A percentile compares a stretch with the other conserved stretches of the same genome.
These are phyloP conservation scores for Scheffersomyces insectosa DNA, from an alignment of 1,139 yeast species.

Conservation along the genomic window DNA sequence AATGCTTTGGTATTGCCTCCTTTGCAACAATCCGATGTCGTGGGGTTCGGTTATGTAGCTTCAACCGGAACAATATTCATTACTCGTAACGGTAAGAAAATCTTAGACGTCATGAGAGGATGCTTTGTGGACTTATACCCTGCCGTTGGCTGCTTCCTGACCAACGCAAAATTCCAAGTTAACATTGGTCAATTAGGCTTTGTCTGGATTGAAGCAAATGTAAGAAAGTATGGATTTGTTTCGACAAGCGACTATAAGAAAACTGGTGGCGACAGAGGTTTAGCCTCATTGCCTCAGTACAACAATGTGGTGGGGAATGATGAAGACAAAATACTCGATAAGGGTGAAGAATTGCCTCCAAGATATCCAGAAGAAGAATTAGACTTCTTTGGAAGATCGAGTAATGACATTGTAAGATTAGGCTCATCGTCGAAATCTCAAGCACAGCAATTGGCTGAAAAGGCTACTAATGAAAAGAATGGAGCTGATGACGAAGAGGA, in stretches of 20 bases:
- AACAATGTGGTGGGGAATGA: constrained; percentile 21
- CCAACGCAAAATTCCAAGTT: constrained; percentile 71
- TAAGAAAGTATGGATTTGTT: constrained; percentile 89
- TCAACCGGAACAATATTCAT: constrained; percentile 81
- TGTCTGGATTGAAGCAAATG: constrained; percentile 94
- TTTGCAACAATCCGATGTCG: constrained; percentile 80
- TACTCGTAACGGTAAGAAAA: constrained; percentile 86
- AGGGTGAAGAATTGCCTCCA: constrained; percentile 69
- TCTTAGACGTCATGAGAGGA: constrained; percentile 81
- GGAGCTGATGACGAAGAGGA: constrained; percentile 14
- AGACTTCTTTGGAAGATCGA: constrained; percentile 60
- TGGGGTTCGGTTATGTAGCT: constrained; percentile 87
- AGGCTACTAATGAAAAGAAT: constrained; percentile 10
- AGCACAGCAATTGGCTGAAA: constrained; percentile 1
- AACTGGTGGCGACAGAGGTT: constrained; percentile 45
- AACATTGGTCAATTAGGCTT: constrained; percentile 91
- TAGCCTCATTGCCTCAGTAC: constrained; percentile 44
- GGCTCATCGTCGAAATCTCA: constrained; percentile 24
- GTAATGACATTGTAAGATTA: constrained; percentile 16
- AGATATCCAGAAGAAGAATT: constrained; percentile 50
- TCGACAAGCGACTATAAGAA: constrained; percentile 52
- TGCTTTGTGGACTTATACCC: constrained; percentile 83
- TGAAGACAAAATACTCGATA: constrained; percentile 56
- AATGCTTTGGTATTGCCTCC: constrained; percentile 76
- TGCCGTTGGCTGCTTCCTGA: constrained; percentile 79